Evolutionary conservation across 1,284 basidiomycete genomes (phyloP).

Genomic region (Microbotryum scabiosae): DNA sequence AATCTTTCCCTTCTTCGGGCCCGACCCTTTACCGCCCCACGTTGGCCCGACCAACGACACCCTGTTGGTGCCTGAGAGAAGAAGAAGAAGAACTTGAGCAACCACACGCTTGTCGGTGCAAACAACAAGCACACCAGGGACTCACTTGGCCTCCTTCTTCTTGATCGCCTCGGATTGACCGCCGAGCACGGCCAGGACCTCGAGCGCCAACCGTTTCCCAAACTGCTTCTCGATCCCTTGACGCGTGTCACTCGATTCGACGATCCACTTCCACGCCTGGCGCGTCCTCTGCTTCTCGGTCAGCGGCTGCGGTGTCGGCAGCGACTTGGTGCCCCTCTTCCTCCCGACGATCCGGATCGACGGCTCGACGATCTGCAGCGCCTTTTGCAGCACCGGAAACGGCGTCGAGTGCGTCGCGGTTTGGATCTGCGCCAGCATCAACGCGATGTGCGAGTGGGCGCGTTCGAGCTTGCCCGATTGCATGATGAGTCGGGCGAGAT

Average conservation of each 20-base stretch:
- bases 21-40: too few relatives aligned
- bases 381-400: conserved; percentile 38
- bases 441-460: conserved; percentile 36
- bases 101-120: too few relatives aligned
- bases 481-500: conserved; percentile 41
- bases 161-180: conserved; percentile 39
- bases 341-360: conserved; percentile 38
- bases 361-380: conserved; percentile 38
- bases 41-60: too few relatives aligned
- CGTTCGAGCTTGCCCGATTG: conserved; percentile 41
- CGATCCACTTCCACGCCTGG: conserved; percentile 41
- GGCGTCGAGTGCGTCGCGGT: conserved; percentile 38
- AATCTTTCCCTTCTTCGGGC: too few relatives aligned
- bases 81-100: too few relatives aligned
- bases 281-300: conserved; percentile 37
- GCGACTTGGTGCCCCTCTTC: conserved; percentile 39
- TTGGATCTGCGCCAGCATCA: conserved; percentile 36
- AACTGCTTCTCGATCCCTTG: conserved; percentile 36
- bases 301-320: conserved; percentile 40
- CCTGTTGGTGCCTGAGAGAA: too few relatives aligned
- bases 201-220: conserved; percentile 38
- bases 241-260: conserved; percentile 41
- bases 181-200: conserved; percentile 40
- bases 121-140: neutral
- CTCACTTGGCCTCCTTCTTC: conserved; percentile 36